Conservation (phyloP, 345 rosid genomes). For the Carallia pectinifolia region DNA sequence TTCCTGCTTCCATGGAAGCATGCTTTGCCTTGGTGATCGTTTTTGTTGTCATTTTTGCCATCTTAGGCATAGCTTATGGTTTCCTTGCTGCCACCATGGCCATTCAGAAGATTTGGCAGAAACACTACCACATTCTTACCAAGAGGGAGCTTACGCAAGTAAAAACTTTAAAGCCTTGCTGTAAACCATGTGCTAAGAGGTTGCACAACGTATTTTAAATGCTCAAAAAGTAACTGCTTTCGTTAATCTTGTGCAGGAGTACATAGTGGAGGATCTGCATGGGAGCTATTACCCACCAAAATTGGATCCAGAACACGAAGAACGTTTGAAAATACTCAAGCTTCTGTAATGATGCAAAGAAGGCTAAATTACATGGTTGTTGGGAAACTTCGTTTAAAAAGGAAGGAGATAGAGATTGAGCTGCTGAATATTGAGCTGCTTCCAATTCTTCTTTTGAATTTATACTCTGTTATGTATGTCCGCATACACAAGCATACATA, state of each 20-base stretch:
- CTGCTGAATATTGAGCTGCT: no score
- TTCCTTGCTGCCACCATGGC: constrained; percentile 95
- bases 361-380: no score
- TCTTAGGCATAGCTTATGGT: constrained; percentile 90
- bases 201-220: background rate
- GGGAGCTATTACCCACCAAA: constrained; percentile 80
- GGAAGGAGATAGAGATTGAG: no score
- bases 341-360: constrained; percentile 46
- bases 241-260: constrained; percentile 47
- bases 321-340: constrained; percentile 66
- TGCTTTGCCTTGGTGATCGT: constrained; percentile 79
- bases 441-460: no score
- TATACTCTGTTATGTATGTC: no score
- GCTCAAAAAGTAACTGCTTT: background rate
- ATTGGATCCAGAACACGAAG: constrained; percentile 78
- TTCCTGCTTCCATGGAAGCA: constrained; percentile 97
- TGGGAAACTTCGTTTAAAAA: no score
- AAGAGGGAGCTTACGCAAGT: constrained; percentile 90
- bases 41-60: constrained; percentile 83
- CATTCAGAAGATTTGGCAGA: constrained; percentile 93
- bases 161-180: background rate
- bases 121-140: constrained; percentile 89
- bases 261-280: constrained; percentile 85
- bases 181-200: background rate
- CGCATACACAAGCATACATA: no score